These are phyloP conservation scores for Fusarium lyarnte DNA, from an alignment of 2,329 filamentous ascomycete species.

Conservation along the genomic window DNA sequence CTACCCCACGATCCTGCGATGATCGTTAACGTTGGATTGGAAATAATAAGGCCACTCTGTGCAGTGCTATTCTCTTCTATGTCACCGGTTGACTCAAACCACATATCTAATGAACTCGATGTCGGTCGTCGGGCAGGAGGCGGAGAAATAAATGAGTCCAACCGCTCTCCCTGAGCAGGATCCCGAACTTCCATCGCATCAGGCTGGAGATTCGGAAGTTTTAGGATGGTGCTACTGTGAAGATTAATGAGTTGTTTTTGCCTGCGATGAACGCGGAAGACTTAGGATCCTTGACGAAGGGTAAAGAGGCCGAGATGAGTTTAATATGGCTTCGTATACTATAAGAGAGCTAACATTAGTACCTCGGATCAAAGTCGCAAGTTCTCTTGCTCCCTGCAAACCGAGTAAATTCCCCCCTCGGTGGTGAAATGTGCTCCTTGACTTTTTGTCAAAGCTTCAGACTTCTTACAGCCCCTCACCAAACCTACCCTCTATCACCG, in stretches of 20 bases:
- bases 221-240: too few relatives aligned
- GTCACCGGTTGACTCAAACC: rapidly evolving
- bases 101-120: not conserved
- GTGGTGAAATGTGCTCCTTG: not conserved
- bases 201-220: too few relatives aligned
- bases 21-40: not conserved
- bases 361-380: too few relatives aligned
- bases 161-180: not conserved
- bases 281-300: rapidly evolving
- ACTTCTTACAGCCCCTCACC: not conserved
- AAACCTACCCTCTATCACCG: not conserved
- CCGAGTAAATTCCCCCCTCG: too few relatives aligned
- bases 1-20: not conserved
- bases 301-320: rapidly evolving
- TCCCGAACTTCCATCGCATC: not conserved
- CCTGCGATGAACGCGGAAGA: rapidly evolving
- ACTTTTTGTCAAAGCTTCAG: rapidly evolving
- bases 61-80: not conserved
- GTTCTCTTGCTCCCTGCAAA: rapidly evolving
- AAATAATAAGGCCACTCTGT: not conserved
- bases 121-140: too few relatives aligned
- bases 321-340: not conserved
- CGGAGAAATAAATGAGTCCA: not conserved
- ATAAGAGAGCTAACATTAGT: rapidly evolving
- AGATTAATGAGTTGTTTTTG: rapidly evolving